Evolutionary conservation across 495 filamentous ascomycete species (phyloP).

Genomic region (Darksidea phi): DNA sequence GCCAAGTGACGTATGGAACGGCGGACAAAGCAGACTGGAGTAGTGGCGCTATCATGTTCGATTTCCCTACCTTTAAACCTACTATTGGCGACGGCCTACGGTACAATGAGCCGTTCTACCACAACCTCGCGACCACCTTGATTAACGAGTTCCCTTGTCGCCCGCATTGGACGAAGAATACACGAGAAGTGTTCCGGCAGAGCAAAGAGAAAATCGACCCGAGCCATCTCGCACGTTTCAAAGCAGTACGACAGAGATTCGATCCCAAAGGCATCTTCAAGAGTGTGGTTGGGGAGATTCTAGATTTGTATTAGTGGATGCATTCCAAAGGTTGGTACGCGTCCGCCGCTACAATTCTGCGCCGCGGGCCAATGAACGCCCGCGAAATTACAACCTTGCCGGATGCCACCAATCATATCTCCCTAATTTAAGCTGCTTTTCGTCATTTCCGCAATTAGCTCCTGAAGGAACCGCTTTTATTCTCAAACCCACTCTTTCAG

Average conservation of each 20-base stretch:
- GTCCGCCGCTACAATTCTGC: too few relatives aligned
- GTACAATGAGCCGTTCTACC: conserved; percentile 51
- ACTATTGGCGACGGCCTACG: conserved; percentile 49
- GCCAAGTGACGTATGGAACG: conserved; percentile 50
- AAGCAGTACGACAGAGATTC: conserved; percentile 47
- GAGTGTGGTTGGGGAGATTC: conserved; percentile 50
- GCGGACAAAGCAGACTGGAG: conserved; percentile 47
- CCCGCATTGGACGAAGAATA: conserved; percentile 56
- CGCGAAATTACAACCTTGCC: too few relatives aligned
- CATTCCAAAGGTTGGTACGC: too few relatives aligned
- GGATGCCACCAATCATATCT: too few relatives aligned
- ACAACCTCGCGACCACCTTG: conserved; percentile 46
- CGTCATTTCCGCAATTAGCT: too few relatives aligned
- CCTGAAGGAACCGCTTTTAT: too few relatives aligned
- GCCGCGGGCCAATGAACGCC: too few relatives aligned
- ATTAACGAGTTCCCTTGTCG: conserved; percentile 51
- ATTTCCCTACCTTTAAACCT: conserved; percentile 50
- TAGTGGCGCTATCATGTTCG: conserved; percentile 55
- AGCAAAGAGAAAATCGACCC: conserved; percentile 51
- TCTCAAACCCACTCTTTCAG: too few relatives aligned
- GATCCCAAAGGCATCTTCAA: conserved; percentile 51
- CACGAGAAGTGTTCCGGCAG: conserved; percentile 47
- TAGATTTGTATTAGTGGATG: conserved; percentile 29
- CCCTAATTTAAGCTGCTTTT: too few relatives aligned
- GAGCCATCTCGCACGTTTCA: conserved; percentile 47